Evolutionary conservation across 495 filamentous ascomycete genomes (phyloP), one percentile per base, ranked within the genome.

Genomic region (Cairneyella variabilis): DNA sequence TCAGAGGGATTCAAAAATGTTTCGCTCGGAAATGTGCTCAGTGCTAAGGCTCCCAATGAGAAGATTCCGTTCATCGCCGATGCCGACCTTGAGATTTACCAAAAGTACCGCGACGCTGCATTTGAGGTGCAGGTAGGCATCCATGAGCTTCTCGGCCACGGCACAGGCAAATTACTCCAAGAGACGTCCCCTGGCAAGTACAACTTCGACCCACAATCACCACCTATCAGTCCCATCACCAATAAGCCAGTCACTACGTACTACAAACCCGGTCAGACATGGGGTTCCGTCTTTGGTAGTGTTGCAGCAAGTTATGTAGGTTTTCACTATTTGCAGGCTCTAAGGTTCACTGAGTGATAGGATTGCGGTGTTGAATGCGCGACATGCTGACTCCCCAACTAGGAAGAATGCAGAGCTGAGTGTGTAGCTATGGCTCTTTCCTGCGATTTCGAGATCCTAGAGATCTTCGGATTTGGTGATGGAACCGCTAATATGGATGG

Each of bases 1-100:
- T 86, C 83, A 14, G 76, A 91, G 37, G 93, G 93, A n/a, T 98
- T 98, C 81, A 98, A 98, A 74, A 98, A 98, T 54, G 93, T 98
- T 18, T 90, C 83, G 11, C 74, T 92, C 26, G 92, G 91, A 26
- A 97, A 98, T 60, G 87, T 97, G 8, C 74, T 97, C 25, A 85
- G 82, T 58, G 92, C 93, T 12, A 95, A 93, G 73, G 83, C 88
- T 1, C 89, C 91, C 0, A 82, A 93, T 61, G 92, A 98, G 69
- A 81, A 83, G 46, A 86, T 95, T 36, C 92, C 92, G 2, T 98
- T 98, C 71, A 85, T 98, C 58, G 67, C 77, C 4, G 79, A 84
- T 14, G 69, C 71, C 3, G 91, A 96, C 59, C 74, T 91, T 20
- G 78, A 80, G 4, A 63, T 95, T n/a, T 97, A 84, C 63, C 79